Percentiles rank a stretch among this genome's conserved stretches.
Conservation (phyloP, 495 filamentous ascomycete genomes). For the Astrocystis sublimbata region DNA sequence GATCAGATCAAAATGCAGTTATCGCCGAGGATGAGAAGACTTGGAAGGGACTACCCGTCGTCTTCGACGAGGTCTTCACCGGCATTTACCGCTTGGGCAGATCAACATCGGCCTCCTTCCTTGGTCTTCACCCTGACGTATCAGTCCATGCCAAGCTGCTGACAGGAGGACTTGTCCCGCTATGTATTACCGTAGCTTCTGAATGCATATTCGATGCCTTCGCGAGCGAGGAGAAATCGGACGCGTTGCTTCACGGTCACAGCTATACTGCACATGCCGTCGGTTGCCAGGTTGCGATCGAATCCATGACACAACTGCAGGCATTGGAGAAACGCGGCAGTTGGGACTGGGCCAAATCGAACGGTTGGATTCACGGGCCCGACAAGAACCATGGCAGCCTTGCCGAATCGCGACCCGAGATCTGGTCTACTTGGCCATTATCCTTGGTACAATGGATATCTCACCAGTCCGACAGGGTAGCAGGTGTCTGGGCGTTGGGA, state of each 20-base stretch:
- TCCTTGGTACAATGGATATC: slow-evolving; percentile 59
- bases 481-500: slow-evolving; percentile 68
- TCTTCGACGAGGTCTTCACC: slow-evolving; percentile 82
- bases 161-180: slow-evolving; percentile 74
- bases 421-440: slow-evolving; percentile 72
- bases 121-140: slow-evolving; percentile 66
- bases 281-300: slow-evolving; percentile 69
- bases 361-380: slow-evolving; percentile 33
- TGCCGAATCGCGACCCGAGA: slow-evolving; percentile 7
- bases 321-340: slow-evolving; percentile 52
- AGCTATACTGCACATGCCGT: slow-evolving; percentile 80
- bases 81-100: slow-evolving; percentile 76
- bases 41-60: slow-evolving; percentile 72
- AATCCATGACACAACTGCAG: slow-evolving; percentile 56
- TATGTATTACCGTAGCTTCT: slow-evolving; percentile 69
- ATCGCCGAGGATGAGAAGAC: slow-evolving; percentile 21
- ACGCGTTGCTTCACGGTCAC: slow-evolving; percentile 76
- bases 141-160: slow-evolving; percentile 76
- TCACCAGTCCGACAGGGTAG: slow-evolving; percentile 45
- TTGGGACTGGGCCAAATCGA: slow-evolving; percentile 49
- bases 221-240: slow-evolving; percentile 63
- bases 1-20: slow-evolving; percentile 4
- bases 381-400: background rate
- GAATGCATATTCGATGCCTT: slow-evolving; percentile 72
- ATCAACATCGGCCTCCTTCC: slow-evolving; percentile 63